Base-by-base conservation (phyloP, 2,329 filamentous ascomycete genomes). In the Trichoderma hamatum region DNA sequence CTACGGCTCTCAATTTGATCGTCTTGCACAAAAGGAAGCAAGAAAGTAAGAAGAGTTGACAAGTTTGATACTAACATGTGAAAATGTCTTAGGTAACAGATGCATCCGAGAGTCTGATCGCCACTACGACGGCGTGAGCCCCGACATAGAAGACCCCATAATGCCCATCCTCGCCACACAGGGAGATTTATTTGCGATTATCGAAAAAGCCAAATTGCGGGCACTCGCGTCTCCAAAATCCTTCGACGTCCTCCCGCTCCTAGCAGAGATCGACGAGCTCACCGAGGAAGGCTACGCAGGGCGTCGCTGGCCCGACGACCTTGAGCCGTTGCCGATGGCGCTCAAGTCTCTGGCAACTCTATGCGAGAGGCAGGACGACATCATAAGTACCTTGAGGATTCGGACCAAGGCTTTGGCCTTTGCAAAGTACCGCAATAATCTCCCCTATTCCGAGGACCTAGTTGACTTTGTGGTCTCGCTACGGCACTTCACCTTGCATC, bases 261-360 rank as follows among this genome's bases (percentile, higher is more conserved):
- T 68, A 19, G 19, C 26, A 0, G 34, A 51, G 1, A 34, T 63
- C 1, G 10, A 56, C n/a, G 3, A 34, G 1, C 21, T 63, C 36
- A 14, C 28, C 5, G 39, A 34, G 52, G 30, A 26, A 9, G 61
- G 61, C 54, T 59, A 69, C 39, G 36, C 30, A 0, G 61, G 67
- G 19, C 11, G 39, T 28, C 21, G 6, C 21, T 69, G 67, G 67
- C 67, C 67, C 10, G 34, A 58, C 13, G 24, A 34, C 39, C 52
- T 69, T 13, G 67, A 69, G 67, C 67, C 67, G 3, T 28, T 69
- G 28, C 67, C 67, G 3, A 66, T 43, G 19, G 30, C 39, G 32
- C 34, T 64, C 21, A 69, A 66, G 30, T 24, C 54, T 9, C 61
- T 69, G 39, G 60, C 52, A 5, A 32, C 51, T 11, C 13, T 65